Evolutionary conservation across 441 rosid species (phyloP).

Genomic region (Pelargonium exstipulatum): DNA sequence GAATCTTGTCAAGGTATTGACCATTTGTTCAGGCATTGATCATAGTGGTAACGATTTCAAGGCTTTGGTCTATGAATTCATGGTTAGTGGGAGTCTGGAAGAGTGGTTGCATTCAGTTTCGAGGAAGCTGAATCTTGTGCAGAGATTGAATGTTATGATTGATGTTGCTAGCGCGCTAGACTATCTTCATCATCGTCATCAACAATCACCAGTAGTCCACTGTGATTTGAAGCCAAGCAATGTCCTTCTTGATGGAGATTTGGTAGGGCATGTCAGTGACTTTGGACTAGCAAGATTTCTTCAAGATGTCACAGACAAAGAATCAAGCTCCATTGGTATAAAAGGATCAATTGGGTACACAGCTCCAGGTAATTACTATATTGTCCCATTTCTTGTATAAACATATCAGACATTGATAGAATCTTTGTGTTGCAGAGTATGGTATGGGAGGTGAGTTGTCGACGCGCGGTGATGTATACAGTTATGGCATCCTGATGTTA

Average conservation of each 20-base stretch:
- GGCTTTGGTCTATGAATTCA: conserved; percentile 16
- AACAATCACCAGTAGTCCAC: background rate
- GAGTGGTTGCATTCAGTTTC: background rate
- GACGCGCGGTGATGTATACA: background rate
- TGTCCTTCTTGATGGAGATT: conserved; percentile 5
- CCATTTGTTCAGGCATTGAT: conserved; percentile 15
- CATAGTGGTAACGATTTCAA: conserved; percentile 13
- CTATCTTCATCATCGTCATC: conserved; percentile 14
- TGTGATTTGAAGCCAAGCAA: conserved; percentile 21
- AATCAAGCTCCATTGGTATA: conserved; percentile 4
- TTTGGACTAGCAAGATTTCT: conserved; percentile 17
- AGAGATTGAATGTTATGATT: conserved; percentile 8
- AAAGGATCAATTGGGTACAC: conserved; percentile 1
- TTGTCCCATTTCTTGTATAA: background rate
- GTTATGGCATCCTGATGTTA: conserved; percentile 1
- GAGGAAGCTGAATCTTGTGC: background rate
- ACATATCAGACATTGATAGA: too few species aligned
- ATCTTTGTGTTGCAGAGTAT: background rate
- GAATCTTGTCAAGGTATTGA: conserved; percentile 16
- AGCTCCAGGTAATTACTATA: background rate
- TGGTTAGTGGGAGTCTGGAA: conserved; percentile 18
- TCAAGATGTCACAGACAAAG: rapidly evolving
- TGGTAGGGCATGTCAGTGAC: conserved; percentile 16
- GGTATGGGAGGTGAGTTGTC: conserved; percentile 8
- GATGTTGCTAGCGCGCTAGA: background rate